These are phyloP conservation scores for Penicillium frequentans DNA, from an alignment of 2,329 filamentous ascomycete species.

Conservation along the genomic window DNA sequence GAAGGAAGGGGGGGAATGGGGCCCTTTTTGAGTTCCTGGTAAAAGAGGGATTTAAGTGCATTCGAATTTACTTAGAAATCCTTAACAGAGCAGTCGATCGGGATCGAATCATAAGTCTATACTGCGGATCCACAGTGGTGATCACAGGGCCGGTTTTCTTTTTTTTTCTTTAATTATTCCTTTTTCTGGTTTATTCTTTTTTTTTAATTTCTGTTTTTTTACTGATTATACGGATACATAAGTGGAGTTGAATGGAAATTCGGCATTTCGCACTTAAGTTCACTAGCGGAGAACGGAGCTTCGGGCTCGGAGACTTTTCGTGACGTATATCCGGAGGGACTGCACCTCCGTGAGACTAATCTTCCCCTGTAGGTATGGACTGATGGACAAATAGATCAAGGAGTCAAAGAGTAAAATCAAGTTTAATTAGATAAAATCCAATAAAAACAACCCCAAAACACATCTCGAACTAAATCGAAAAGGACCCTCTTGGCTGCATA, in stretches of 20 bases:
- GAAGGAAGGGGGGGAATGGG: conserved; percentile 1
- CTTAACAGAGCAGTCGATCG: conserved; percentile 3
- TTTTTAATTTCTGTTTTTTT: background rate
- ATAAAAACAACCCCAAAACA: too few species aligned
- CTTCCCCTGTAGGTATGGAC: too few species aligned
- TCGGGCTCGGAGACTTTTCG: conserved; percentile 11
- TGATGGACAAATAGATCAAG: background rate
- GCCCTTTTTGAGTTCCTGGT: conserved; percentile 11
- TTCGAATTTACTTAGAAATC: background rate
- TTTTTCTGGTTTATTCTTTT: background rate
- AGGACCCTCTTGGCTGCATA: conserved; percentile 3
- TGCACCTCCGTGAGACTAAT: conserved; percentile 8
- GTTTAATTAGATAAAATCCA: too few species aligned
- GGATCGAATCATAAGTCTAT: conserved; percentile 18
- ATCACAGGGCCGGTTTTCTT: conserved; percentile 13
- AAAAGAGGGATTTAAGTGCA: conserved; percentile 3
- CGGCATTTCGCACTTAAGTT: background rate
- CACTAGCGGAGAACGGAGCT: background rate
- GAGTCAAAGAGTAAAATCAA: too few species aligned
- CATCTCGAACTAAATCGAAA: too few species aligned
- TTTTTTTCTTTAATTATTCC: background rate
- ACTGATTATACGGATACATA: background rate
- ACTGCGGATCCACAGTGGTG: conserved; percentile 10
- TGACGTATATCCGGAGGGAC: conserved; percentile 16
- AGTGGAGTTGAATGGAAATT: background rate